These are phyloP conservation scores for Suhomyces bokatorum DNA, from an alignment of 1,139 yeast species.

Conservation along the genomic window DNA sequence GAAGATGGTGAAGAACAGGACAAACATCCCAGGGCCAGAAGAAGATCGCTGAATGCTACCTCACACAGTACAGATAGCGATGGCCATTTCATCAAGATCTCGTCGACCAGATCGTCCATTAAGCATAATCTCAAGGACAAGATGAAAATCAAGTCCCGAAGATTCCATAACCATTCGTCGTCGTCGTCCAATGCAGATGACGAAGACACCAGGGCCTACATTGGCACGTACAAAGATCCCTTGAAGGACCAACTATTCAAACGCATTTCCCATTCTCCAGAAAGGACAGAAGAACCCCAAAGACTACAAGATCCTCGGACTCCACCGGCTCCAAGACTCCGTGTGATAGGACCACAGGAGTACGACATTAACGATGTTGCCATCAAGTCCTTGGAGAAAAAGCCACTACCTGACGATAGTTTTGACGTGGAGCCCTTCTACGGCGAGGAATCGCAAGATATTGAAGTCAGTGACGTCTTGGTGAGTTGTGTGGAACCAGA, in stretches of 20 bases:
- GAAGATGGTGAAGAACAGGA: background rate
- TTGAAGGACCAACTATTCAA: constrained; percentile 19
- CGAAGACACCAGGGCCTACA: constrained; percentile 5
- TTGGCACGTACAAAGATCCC: constrained; percentile 8
- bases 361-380: constrained; percentile 15
- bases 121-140: constrained; percentile 11
- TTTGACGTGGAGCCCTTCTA: constrained; percentile 3
- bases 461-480: background rate
- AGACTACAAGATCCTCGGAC: constrained; percentile 4
- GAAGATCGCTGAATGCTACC: constrained; percentile 10
- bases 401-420: background rate
- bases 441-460: background rate
- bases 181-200: constrained; percentile 14
- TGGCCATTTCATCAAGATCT: constrained; percentile 10
- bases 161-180: constrained; percentile 10
- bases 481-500: constrained; percentile 4
- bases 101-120: constrained; percentile 9
- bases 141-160: constrained; percentile 12
- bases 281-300: constrained; percentile 1
- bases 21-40: constrained; percentile 3
- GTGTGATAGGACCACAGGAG: constrained; percentile 6
- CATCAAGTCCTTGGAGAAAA: constrained; percentile 11
- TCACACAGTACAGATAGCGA: constrained; percentile 12
- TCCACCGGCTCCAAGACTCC: constrained; percentile 4
- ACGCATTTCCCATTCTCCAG: constrained; percentile 12